Conservation (phyloP, 768 basidiomycete species). For the Mycena kentingensis region DNA sequence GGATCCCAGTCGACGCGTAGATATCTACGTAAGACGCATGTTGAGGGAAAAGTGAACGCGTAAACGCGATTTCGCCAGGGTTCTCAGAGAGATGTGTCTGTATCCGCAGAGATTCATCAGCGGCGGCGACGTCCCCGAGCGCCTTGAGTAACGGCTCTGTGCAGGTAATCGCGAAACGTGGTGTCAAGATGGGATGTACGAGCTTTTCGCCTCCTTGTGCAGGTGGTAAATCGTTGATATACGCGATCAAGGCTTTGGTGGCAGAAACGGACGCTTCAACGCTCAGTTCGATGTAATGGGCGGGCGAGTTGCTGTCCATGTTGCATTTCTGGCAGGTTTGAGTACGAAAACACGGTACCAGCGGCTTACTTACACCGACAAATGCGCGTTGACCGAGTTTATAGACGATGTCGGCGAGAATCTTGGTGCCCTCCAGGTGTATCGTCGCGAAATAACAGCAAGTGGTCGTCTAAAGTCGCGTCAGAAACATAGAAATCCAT, state of each 20-base stretch:
- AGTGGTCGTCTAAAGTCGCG: constrained; percentile 74
- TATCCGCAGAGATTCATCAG: constrained; percentile 66
- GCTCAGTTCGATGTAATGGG: constrained; percentile 70
- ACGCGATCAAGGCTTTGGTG: constrained; percentile 64
- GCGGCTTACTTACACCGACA: constrained; percentile 61
- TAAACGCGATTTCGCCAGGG: constrained; percentile 64
- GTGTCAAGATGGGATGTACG: constrained; percentile 89
- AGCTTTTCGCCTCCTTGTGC: constrained; percentile 48
- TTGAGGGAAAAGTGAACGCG: constrained; percentile 65
- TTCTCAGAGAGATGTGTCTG: constrained; percentile 97
- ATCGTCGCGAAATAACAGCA: constrained; percentile 89
- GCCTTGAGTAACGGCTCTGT: constrained; percentile 63
- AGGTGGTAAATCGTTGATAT: constrained; percentile 67
- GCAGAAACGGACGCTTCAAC: constrained; percentile 56
- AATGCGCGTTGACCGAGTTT: constrained; percentile 78
- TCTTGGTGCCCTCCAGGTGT: constrained; percentile 79
- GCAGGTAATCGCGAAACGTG: constrained; percentile 95
- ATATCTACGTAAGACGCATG: constrained; percentile 72
- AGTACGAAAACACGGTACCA: not conserved
- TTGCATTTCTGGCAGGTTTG: constrained; percentile 71
- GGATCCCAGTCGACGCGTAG: constrained; percentile 78
- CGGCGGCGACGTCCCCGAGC: constrained; percentile 62
- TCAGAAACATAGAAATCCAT: constrained; percentile 10
- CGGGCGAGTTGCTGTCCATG: constrained; percentile 77
- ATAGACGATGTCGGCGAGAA: constrained; percentile 75